Evolutionary conservation across 345 rosid species (phyloP), one percentile per base, ranked within the genome.

Genomic region (Chamaenerion angustifolium): DNA sequence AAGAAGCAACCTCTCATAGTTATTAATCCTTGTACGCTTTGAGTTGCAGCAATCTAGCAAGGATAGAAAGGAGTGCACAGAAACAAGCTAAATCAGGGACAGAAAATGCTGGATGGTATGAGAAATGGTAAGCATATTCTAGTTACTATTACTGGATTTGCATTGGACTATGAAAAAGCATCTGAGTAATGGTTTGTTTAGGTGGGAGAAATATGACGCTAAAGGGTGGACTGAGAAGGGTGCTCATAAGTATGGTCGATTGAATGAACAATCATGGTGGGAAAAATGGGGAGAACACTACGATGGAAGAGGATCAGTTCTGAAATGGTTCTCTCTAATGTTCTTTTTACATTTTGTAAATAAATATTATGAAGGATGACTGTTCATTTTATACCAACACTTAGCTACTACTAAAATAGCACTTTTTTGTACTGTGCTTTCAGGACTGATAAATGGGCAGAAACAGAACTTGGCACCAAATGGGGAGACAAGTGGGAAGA

Each of bases 401-500:
- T 21, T 21, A n/a, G n/a, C n/a, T n/a, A n/a, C n/a, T n/a, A 21
- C 37, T 31, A 8, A 31, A 37, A 19, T 37, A 12, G 16, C 23
- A 16, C 16, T 0, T 15, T 60, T 48, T n/a, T n/a, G n/a, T 16
- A 15, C 16, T 16, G 8, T 60, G 64, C 67, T 66, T 71, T 60
- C 95, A 92, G 98, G 98, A 92, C 98, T 43, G 98, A 92, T 73
- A 92, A 92, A 76, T 92, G 98, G 98, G 98, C 98, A 9, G 98
- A 92, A 79, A 92, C 98, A 23, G 93, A 92, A 60, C 58, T 92
- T 55, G 96, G 93, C 56, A 92, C 96, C 56, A 92, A 87, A 74
- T 92, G 98, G 98, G 98, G 98, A 68, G 98, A 92, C 80, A 92
- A 92, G 76, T 92, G 98, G 98, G 98, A 92, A 67, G 98, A 92